Conservation (phyloP, 805 yeast genomes). For the Barnettozyma pratensis region DNA sequence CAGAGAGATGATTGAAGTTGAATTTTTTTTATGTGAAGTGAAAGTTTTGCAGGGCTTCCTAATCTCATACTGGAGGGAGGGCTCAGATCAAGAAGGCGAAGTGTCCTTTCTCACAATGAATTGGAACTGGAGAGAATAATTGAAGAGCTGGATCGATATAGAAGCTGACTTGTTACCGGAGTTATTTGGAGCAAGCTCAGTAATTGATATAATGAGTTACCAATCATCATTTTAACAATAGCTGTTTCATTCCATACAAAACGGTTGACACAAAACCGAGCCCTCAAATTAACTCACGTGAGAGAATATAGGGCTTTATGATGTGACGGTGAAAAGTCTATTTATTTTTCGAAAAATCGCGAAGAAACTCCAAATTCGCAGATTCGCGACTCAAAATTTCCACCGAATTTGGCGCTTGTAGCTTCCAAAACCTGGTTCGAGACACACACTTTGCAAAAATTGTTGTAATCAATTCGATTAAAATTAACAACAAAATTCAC, state of each 20-base stretch:
- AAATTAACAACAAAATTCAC: slow-evolving; percentile 1
- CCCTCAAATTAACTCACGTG: slow-evolving; percentile 6
- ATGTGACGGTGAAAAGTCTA: slow-evolving; percentile 19
- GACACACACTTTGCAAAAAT: slow-evolving; percentile 5
- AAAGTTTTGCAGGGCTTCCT: slow-evolving; percentile 9
- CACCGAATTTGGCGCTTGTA: neutral
- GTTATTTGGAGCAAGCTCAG: too few relatives aligned
- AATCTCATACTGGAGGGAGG: neutral
- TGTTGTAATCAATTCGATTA: slow-evolving; percentile 3
- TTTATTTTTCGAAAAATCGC: neutral
- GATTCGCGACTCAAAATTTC: slow-evolving; percentile 4
- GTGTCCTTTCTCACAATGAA: too few relatives aligned
- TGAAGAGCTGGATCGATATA: too few relatives aligned
- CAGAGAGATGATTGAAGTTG: neutral
- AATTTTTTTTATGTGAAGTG: slow-evolving; percentile 1
- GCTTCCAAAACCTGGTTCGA: neutral
- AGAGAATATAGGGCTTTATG: slow-evolving; percentile 1
- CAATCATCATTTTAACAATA: too few relatives aligned
- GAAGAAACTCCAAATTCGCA: neutral
- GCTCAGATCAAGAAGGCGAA: too few relatives aligned
- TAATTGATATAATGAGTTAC: too few relatives aligned
- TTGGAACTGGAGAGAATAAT: too few relatives aligned
- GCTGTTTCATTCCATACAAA: too few relatives aligned
- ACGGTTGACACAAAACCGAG: too few relatives aligned
- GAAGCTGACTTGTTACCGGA: too few relatives aligned